These are phyloP conservation scores for Cadophora gregata DNA, from an alignment of 2,329 filamentous ascomycete species.

Conservation along the genomic window DNA sequence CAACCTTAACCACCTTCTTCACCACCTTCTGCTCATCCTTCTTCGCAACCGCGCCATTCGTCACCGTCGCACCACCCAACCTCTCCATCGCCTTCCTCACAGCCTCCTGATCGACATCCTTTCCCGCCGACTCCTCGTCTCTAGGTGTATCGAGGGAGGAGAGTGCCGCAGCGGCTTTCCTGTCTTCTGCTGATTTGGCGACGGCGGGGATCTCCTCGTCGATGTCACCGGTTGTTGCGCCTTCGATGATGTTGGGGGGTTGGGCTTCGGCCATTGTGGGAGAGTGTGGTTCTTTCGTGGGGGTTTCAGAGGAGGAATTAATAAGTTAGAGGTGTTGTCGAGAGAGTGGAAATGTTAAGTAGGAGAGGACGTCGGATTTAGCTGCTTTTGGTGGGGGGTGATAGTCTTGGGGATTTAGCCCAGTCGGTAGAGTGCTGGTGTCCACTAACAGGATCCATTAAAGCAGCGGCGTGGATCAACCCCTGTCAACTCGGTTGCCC, in stretches of 20 bases:
- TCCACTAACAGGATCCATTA: neutral
- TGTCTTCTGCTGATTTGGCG: conserved; percentile 74
- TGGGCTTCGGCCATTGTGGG: conserved; percentile 66
- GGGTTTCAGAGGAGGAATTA: neutral
- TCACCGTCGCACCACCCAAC: conserved; percentile 50
- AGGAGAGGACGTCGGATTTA: neutral
- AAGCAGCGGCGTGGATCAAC: neutral
- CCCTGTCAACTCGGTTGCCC: conserved; percentile 5
- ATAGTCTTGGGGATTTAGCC: neutral
- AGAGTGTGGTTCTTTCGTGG: neutral
- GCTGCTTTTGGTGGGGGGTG: neutral
- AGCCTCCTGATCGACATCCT: conserved; percentile 70
- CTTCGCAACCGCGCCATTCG: conserved; percentile 45
- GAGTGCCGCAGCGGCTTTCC: conserved; percentile 77
- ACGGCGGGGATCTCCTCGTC: conserved; percentile 59
- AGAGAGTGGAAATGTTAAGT: neutral
- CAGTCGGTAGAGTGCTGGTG: neutral
- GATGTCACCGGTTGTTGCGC: conserved; percentile 62
- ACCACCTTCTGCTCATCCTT: conserved; percentile 57
- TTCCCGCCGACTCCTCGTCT: conserved; percentile 52
- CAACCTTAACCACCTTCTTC: conserved; percentile 72
- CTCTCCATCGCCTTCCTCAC: conserved; percentile 75
- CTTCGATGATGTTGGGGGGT: conserved; percentile 62
- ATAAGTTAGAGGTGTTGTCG: neutral
- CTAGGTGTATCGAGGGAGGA: conserved; percentile 67